A percentile compares a stretch with the other conserved stretches of the same genome.
These are phyloP conservation scores for Talaromyces verruculosus DNA, from an alignment of 2,329 filamentous ascomycete genomes.

Conservation along the genomic window DNA sequence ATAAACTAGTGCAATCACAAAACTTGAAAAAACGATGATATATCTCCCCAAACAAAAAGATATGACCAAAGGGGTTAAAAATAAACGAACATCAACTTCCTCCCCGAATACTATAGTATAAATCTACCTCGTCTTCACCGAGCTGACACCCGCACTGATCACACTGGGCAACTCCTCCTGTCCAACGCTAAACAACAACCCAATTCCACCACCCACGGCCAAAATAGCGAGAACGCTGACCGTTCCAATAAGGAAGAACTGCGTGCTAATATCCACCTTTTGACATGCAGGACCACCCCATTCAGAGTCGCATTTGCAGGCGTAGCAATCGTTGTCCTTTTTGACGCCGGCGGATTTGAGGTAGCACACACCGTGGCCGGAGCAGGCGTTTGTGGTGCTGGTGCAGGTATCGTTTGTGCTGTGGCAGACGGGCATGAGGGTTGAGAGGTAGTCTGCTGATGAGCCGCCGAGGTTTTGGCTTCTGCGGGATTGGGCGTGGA, in stretches of 20 bases:
- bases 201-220: constrained; percentile 68
- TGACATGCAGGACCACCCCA: constrained; percentile 88
- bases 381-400: constrained; percentile 73
- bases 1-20: neutral
- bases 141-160: constrained; percentile 89
- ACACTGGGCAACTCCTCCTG: constrained; percentile 87
- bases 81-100: neutral
- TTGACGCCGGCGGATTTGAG: constrained; percentile 59
- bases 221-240: constrained; percentile 70
- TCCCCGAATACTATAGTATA: neutral
- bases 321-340: constrained; percentile 63
- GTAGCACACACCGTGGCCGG: constrained; percentile 74
- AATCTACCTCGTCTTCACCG: constrained; percentile 53
- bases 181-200: constrained; percentile 78
- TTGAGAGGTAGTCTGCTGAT: constrained; percentile 35
- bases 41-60: neutral
- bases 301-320: constrained; percentile 71
- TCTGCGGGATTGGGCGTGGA: constrained; percentile 1
- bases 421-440: constrained; percentile 73
- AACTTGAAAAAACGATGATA: constrained; percentile 14
- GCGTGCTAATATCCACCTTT: constrained; percentile 84
- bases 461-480: neutral
- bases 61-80: neutral
- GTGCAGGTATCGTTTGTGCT: constrained; percentile 66
- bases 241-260: constrained; percentile 82